Percentiles rank a stretch among this genome's conserved stretches.
phyloP scores from a whole-genome alignment of 2,329 filamentous ascomycete genomes.

The Alternaria arborescens region DNA sequence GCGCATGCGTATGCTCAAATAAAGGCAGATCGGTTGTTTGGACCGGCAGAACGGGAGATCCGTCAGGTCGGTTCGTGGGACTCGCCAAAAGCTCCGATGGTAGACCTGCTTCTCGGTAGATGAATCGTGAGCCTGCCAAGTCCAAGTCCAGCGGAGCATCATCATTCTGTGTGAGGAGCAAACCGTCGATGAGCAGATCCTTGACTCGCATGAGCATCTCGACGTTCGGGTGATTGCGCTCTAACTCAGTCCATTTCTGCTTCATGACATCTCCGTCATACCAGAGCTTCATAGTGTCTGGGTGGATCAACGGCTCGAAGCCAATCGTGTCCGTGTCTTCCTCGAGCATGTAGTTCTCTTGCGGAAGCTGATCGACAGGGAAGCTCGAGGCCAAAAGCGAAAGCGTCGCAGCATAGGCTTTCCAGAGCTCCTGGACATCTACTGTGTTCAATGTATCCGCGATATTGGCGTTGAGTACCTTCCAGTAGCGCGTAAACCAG shows the following conservation, averaged over 20 bases:
- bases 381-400: conserved; percentile 68
- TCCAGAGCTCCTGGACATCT: conserved; percentile 70
- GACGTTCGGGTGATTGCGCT: conserved; percentile 64
- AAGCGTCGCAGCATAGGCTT: conserved; percentile 69
- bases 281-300: conserved; percentile 62
- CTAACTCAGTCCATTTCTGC: conserved; percentile 62
- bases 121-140: conserved; percentile 60
- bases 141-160: conserved; percentile 60
- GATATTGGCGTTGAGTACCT: conserved; percentile 62
- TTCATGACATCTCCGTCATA: conserved; percentile 59
- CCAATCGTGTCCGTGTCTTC: conserved; percentile 73
- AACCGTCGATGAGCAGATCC: conserved; percentile 69
- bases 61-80: conserved; percentile 50
- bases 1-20: conserved; percentile 33
- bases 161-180: conserved; percentile 63
- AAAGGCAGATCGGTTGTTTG: conserved; percentile 52
- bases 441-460: conserved; percentile 64
- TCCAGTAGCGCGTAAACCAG: conserved; percentile 68
- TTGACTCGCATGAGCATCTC: conserved; percentile 74
- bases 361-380: conserved; percentile 63
- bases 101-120: conserved; percentile 63
- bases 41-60: conserved; percentile 50
- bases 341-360: conserved; percentile 69
- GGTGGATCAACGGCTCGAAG: conserved; percentile 67
- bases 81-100: conserved; percentile 61